Percentiles rank a stretch among this genome's conserved stretches.
Conservation (phyloP, 2,329 filamentous ascomycete genomes). For the Grosmannia serpens region DNA sequence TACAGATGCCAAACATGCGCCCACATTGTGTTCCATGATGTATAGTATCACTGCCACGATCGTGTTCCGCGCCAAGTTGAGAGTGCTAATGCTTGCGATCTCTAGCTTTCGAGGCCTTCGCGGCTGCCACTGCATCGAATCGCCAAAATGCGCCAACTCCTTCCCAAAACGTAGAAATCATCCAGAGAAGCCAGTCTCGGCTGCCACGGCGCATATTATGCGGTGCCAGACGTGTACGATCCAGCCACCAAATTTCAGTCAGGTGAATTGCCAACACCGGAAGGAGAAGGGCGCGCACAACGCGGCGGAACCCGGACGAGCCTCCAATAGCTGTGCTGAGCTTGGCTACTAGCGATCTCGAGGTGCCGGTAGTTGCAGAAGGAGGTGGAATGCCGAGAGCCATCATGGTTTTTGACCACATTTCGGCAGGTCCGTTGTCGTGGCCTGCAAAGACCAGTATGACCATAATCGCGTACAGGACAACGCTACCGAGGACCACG, state of each 20-base stretch:
- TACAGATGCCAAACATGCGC: too few species aligned
- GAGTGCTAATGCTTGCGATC: too few species aligned
- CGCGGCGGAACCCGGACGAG: conserved; percentile 41
- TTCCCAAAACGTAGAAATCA: conserved; percentile 39
- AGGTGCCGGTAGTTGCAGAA: neutral
- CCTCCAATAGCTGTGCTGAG: conserved; percentile 1
- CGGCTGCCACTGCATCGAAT: conserved; percentile 27
- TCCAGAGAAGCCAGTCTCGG: conserved; percentile 44
- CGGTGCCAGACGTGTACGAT: conserved; percentile 31
- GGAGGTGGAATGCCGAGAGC: conserved; percentile 1
- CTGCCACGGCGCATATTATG: conserved; percentile 35
- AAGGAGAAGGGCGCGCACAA: conserved; percentile 47
- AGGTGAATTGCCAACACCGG: conserved; percentile 54
- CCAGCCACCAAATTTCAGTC: conserved; percentile 47
- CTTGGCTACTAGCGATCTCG: conserved; percentile 6
- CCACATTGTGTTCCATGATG: too few species aligned
- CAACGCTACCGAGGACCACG: conserved; percentile 41
- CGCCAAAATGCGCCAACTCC: conserved; percentile 38
- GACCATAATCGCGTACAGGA: conserved; percentile 42
- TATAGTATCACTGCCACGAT: too few species aligned
- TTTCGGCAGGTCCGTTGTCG: conserved; percentile 38
- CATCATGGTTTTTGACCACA: conserved; percentile 24
- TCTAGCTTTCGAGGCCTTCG: neutral
- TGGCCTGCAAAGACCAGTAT: conserved; percentile 31
- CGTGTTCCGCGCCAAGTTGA: too few species aligned